Percentiles rank a stretch among this genome's conserved stretches.
Conservation (phyloP, 225 moss, liverwort and hornwort genomes). For the Thuidium tamariscinum region DNA sequence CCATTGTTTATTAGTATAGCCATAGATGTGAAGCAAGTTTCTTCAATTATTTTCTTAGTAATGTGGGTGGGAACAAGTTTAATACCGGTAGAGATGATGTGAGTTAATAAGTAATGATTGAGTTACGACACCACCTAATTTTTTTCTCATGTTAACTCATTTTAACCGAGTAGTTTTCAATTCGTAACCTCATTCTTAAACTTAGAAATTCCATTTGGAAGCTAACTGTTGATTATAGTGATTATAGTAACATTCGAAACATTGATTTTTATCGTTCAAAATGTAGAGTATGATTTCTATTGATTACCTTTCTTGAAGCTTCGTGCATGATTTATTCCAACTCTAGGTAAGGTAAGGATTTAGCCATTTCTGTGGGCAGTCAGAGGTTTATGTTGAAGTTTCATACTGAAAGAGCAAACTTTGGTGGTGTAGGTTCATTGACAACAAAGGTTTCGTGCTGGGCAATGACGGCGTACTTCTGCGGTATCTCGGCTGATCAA, state of each 20-base stretch:
- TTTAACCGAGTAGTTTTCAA: background rate
- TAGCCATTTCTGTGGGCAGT: background rate
- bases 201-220: background rate
- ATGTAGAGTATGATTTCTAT: background rate
- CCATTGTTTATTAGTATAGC: background rate
- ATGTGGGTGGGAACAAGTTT: background rate
- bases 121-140: background rate
- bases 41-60: background rate
- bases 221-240: background rate
- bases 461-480: conserved; percentile 87
- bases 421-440: conserved; percentile 41
- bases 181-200: background rate
- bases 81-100: background rate
- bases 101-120: background rate
- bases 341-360: background rate
- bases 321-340: background rate
- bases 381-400: background rate
- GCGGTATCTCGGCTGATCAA: conserved; percentile 62
- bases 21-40: background rate
- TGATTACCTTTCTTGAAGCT: background rate
- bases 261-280: background rate
- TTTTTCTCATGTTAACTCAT: background rate
- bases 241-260: background rate
- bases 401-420: background rate
- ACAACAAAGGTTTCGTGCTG: conserved; percentile 62